Evolutionary conservation across 2,329 filamentous ascomycete species (phyloP).

Genomic region (Pseudogymnoascus sp.): DNA sequence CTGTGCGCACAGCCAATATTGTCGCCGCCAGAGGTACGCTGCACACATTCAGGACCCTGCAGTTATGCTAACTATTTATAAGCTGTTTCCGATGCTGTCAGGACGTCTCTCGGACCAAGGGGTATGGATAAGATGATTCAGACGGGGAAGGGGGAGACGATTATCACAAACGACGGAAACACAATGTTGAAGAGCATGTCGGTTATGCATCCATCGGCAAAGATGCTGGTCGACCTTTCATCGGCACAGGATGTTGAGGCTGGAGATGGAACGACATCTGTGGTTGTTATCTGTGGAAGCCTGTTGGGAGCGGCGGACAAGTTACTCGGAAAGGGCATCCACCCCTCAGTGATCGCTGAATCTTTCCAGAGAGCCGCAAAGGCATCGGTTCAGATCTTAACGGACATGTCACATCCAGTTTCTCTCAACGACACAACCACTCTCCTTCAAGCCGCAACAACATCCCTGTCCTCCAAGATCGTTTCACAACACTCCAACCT

Average conservation of each 20-base stretch:
- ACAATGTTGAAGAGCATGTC: constrained; percentile 99
- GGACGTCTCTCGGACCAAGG: constrained; percentile 89
- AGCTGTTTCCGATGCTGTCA: constrained; percentile 96
- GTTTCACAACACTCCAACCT: constrained; percentile 94
- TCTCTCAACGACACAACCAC: constrained; percentile 78
- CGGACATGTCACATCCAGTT: constrained; percentile 93
- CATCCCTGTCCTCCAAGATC: constrained; percentile 95
- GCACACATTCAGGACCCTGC: constrained; percentile 12
- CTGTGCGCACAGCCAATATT: constrained; percentile 92
- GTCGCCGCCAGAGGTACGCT: constrained; percentile 81
- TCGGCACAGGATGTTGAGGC: constrained; percentile 97
- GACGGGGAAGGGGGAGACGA: constrained; percentile 90
- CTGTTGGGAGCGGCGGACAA: constrained; percentile 88
- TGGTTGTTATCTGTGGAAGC: constrained; percentile 95
- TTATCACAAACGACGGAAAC: constrained; percentile 99
- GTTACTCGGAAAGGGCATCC: constrained; percentile 84
- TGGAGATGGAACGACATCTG: constrained; percentile 94
- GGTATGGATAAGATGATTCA: constrained; percentile 65
- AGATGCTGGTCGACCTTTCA: constrained; percentile 97
- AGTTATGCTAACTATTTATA: constrained; percentile 22
- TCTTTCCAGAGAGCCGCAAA: constrained; percentile 91
- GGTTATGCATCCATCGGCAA: constrained; percentile 97
- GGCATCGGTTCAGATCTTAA: constrained; percentile 79
- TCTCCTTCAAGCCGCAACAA: constrained; percentile 92
- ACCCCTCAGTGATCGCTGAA: constrained; percentile 96